Evolutionary conservation across 768 basidiomycete species (phyloP), one percentile per base, ranked within the genome.

Genomic region (Paxillus ammoniavirescens): DNA sequence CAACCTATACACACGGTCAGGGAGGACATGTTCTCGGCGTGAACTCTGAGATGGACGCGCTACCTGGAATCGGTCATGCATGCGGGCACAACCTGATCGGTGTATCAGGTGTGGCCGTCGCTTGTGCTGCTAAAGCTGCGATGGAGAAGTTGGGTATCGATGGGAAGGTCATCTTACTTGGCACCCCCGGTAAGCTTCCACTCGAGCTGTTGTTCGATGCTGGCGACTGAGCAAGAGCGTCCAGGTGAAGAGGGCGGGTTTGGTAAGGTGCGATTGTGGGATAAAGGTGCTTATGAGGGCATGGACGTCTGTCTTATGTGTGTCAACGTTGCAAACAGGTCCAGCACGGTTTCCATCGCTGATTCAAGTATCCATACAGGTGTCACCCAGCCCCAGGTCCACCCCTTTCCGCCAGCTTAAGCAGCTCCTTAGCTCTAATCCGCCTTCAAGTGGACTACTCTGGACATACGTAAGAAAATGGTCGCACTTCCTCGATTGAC

Each of bases 31-130:
- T 80, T 0, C 80, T 92, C 31, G 90, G 90, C 0, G 73, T 93
- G 53, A 92, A 93, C 66, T 91, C 89, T 14, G 91, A 92, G 79
- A 84, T 86, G 83, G 83, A 85, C 51, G 86, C 85, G 1, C 72
- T 87, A 10, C 70, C 69, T 15, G 72, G 80, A 0, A 74, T 85
- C 37, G 83, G 87, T 0, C 87, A 89, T 57, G 87, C 86, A 1
- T 92, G 90, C 61, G 90, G 90, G 3, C 90, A 93, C 64, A 92
- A 92, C 60, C 73, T 93, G 45, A 92, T 93, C 48, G 89, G 86
- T 1, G 87, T 91, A 21, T 61, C 76, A 50, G 89, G 89, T 4
- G 84, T 91, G 12, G 88, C 84, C 2, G 79, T 89, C 26, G 86
- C 89, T 0, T 76, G 82, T 49, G 86, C 84, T 0, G 77, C 87